A percentile compares a stretch with the other conserved stretches of the same genome.
Conservation (phyloP, 352 stramenopile species). For the Phytophthora vignae region DNA sequence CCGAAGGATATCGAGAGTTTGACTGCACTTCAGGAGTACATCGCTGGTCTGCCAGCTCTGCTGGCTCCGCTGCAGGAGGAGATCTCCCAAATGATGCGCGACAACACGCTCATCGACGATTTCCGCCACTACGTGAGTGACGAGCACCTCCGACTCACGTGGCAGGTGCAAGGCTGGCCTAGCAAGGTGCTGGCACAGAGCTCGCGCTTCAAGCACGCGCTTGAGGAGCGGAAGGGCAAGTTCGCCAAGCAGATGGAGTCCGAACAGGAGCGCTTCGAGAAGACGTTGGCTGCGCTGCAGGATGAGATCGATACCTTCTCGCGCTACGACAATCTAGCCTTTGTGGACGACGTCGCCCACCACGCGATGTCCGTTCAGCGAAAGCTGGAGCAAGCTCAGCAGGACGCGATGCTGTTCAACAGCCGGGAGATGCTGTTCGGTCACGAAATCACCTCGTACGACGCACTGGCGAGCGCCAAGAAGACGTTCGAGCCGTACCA, state of each 20-base stretch:
- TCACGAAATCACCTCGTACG: slow-evolving; percentile 91
- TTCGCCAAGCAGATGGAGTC: slow-evolving; percentile 95
- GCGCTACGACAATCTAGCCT: slow-evolving; percentile 88
- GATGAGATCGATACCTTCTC: slow-evolving; percentile 92
- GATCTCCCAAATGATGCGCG: slow-evolving; percentile 80
- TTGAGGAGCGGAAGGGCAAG: slow-evolving; percentile 86
- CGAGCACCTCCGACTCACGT: slow-evolving; percentile 88
- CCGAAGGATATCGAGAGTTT: slow-evolving; percentile 94
- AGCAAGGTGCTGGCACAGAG: slow-evolving; percentile 90
- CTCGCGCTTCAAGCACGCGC: slow-evolving; percentile 71
- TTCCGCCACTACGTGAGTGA: slow-evolving; percentile 87
- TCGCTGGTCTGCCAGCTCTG: slow-evolving; percentile 71
- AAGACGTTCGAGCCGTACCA: slow-evolving; percentile 97
- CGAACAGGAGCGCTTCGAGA: slow-evolving; percentile 94
- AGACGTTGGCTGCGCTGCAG: slow-evolving; percentile 80
- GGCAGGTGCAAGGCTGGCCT: slow-evolving; percentile 91
- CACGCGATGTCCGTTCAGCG: slow-evolving; percentile 89
- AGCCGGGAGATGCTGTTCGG: slow-evolving; percentile 92
- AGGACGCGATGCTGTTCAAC: slow-evolving; percentile 94
- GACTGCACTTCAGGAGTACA: slow-evolving; percentile 89
- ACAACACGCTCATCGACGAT: slow-evolving; percentile 85
- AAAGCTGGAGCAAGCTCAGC: slow-evolving; percentile 89
- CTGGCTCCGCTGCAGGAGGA: slow-evolving; percentile 84
- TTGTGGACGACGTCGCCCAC: slow-evolving; percentile 89
- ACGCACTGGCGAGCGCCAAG: slow-evolving; percentile 81